A percentile compares a stretch with the other conserved stretches of the same genome.
Evolutionary conservation across 2,329 filamentous ascomycete genomes (phyloP).

Genomic region (Beauveria australis): DNA sequence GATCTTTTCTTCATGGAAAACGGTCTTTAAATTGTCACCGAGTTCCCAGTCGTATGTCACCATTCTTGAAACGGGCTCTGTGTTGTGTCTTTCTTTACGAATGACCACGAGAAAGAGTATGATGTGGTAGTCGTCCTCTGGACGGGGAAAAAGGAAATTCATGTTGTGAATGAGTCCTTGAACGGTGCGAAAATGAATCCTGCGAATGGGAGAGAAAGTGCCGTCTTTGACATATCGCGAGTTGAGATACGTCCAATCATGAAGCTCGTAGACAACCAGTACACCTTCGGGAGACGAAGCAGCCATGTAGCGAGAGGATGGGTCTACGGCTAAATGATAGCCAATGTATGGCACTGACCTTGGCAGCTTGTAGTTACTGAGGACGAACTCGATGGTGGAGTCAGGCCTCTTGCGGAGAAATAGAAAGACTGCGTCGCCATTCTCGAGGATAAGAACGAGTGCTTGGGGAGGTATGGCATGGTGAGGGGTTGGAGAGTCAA

Average conservation of each 20-base stretch:
- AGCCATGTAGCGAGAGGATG: slow-evolving; percentile 59
- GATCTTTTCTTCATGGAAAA: slow-evolving; percentile 37
- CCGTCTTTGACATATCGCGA: slow-evolving; percentile 37
- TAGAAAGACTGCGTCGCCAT: slow-evolving; percentile 67
- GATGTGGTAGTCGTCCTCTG: slow-evolving; percentile 59
- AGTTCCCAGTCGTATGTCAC: slow-evolving; percentile 54
- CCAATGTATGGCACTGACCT: slow-evolving; percentile 49
- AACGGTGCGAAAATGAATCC: slow-evolving; percentile 35
- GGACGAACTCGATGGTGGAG: slow-evolving; percentile 50
- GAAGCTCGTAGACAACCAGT: slow-evolving; percentile 65
- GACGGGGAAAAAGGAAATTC: slow-evolving; percentile 70
- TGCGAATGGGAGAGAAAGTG: slow-evolving; percentile 51
- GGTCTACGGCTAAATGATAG: slow-evolving; percentile 68
- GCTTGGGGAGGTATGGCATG: slow-evolving; percentile 59
- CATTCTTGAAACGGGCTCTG: slow-evolving; percentile 36
- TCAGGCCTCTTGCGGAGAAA: slow-evolving; percentile 46
- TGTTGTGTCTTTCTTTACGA: slow-evolving; percentile 27
- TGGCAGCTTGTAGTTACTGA: slow-evolving; percentile 51
- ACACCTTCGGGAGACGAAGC: slow-evolving; percentile 62
- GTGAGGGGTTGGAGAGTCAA: not conserved
- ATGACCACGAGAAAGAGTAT: slow-evolving; percentile 64
- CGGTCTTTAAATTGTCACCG: slow-evolving; percentile 36
- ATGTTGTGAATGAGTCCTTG: slow-evolving; percentile 75
- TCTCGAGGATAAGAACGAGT: slow-evolving; percentile 67
- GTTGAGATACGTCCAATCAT: slow-evolving; percentile 43